Conservation (phyloP, 495 filamentous ascomycete genomes). For the Trichoderma orchidacearum region DNA sequence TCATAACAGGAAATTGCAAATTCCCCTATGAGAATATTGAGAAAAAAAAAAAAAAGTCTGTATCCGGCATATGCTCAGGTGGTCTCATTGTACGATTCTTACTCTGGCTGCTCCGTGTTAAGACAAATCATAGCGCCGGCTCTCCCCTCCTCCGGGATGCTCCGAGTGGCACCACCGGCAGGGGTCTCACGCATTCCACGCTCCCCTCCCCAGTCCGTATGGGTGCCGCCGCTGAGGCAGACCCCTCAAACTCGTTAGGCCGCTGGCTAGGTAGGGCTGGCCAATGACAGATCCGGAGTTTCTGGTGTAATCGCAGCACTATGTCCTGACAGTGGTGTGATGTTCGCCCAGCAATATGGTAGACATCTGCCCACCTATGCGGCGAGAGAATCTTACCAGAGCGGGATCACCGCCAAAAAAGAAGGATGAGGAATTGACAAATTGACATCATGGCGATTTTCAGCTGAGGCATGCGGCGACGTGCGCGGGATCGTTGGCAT, state of each 20-base stretch:
- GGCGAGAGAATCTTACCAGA: not conserved
- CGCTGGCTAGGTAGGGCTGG: not conserved
- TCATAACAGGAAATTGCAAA: not conserved
- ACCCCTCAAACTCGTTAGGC: not conserved
- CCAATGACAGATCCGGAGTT: not conserved
- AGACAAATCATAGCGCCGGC: not conserved
- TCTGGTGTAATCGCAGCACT: not conserved
- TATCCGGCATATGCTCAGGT: too few relatives aligned
- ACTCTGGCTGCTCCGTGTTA: not conserved
- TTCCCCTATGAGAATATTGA: not conserved
- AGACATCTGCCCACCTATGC: not conserved
- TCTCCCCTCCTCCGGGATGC: not conserved
- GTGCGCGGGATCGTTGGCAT: not conserved
- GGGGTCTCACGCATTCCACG: too few relatives aligned
- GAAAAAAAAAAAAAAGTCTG: too few relatives aligned
- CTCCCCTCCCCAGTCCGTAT: too few relatives aligned
- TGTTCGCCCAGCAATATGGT: not conserved
- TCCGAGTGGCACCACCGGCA: not conserved
- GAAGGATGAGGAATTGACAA: too few relatives aligned
- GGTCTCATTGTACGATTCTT: not conserved
- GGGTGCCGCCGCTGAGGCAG: not conserved
- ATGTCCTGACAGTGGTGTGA: conserved; percentile 1
- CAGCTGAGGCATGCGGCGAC: not conserved
- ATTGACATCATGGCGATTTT: not conserved
- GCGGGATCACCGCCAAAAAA: not conserved